Conservation (phyloP, 2,329 filamentous ascomycete species). For the Diplodia sapinea region DNA sequence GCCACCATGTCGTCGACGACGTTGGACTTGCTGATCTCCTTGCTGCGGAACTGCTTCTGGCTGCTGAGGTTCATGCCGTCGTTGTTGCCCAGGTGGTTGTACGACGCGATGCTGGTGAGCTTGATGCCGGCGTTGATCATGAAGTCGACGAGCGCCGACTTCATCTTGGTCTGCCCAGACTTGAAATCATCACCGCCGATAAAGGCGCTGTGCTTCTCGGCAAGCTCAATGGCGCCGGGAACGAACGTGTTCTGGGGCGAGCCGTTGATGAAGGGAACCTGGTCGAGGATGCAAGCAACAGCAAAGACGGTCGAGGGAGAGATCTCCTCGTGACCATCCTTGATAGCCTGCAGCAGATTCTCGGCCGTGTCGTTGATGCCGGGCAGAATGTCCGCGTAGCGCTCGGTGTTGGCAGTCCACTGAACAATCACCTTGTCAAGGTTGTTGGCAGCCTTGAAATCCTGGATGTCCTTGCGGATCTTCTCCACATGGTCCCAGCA, state of each 20-base stretch:
- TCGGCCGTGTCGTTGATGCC: conserved; percentile 97
- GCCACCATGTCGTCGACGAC: conserved; percentile 99
- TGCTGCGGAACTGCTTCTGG: conserved; percentile 97
- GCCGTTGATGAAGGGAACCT: conserved; percentile 95
- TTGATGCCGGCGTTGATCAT: conserved; percentile 98
- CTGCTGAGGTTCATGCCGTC: conserved; percentile 98
- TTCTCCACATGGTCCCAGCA: conserved; percentile 87
- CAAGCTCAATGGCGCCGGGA: conserved; percentile 86
- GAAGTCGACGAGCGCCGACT: conserved; percentile 97
- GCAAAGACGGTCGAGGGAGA: conserved; percentile 95
- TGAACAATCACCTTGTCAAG: conserved; percentile 96
- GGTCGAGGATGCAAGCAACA: conserved; percentile 89
- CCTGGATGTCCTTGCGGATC: conserved; percentile 88
- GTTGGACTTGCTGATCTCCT: conserved; percentile 99
- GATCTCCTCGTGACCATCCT: conserved; percentile 86
- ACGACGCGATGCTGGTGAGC: conserved; percentile 96
- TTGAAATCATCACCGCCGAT: conserved; percentile 99
- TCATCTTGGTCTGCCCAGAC: conserved; percentile 99
- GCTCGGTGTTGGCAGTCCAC: conserved; percentile 99
- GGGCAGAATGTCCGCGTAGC: conserved; percentile 83
- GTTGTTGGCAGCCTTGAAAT: conserved; percentile 84
- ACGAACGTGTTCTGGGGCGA: conserved; percentile 99
- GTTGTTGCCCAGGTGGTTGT: conserved; percentile 99
- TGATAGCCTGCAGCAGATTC: conserved; percentile 87
- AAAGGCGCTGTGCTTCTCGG: conserved; percentile 84